Base-by-base conservation (phyloP, 2,329 filamentous ascomycete species). In the Fusarium caatingaense region DNA sequence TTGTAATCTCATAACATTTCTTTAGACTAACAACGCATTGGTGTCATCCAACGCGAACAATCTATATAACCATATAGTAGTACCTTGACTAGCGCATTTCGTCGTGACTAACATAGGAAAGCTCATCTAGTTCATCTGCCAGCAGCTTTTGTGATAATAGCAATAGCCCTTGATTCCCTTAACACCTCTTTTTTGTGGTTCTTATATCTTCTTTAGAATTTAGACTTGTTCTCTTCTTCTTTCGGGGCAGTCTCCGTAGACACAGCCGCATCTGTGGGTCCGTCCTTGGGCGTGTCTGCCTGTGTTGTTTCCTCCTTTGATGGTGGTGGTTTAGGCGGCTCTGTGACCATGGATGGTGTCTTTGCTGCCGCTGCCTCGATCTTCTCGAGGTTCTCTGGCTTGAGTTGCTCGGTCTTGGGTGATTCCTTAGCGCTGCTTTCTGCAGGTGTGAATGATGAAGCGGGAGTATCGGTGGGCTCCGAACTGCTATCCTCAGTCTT, bases 61-160 rank as follows among this genome's bases (percentile, higher is more conserved):
- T 65, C 44, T 64, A 64, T 41, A 23, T 60, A 64, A 44, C 46
- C 32, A 25, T 51, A 53, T 47, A 47, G 54, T 47, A 59, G 47
- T 30, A 32, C 42, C 28, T 37, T n/a, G 2, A 23, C 23, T 41
- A 42, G 37, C 28, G 41, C 54, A 55, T 70, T 50, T 63, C 51
- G 37, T 66, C 66, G 57, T 69, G 25, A 53, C 49, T 4, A 53
- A 71, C 59, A 71, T 65, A 62, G n/a, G 27, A 68, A 69, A 65
- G 25, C 56, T 71, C 64, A 61, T 71, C 48, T 64, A 65, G 42
- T 71, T 53, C 60, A 25, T 69, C 49, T 48, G 37, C 32, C 64
- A 66, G 56, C 68, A 44, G 40, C 25, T 6, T 46, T 4, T 40
- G 34, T 27, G 51, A 49, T 61, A 56, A 50, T 53, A 56, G 44